Evolutionary conservation across 768 basidiomycete genomes (phyloP).

Genomic region (Floccularia luteovirens): DNA sequence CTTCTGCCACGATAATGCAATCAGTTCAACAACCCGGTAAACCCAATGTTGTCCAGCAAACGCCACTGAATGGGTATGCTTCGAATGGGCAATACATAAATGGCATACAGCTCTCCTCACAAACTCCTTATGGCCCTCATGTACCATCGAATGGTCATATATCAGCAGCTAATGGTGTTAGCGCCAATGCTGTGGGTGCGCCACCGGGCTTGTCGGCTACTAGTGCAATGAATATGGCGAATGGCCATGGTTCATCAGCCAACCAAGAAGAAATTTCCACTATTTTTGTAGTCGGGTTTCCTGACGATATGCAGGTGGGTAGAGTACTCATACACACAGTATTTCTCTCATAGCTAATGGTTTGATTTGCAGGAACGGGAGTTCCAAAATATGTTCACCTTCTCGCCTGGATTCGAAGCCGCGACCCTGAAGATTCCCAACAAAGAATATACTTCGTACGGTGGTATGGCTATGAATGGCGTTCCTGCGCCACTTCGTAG

Average conservation of each 20-base stretch:
- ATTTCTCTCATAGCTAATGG: conserved; percentile 11
- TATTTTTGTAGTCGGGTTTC: conserved; percentile 98
- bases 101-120: conserved; percentile 50
- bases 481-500: conserved; percentile 10
- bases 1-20: conserved; percentile 12
- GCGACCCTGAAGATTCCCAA: conserved; percentile 97
- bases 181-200: conserved; percentile 10
- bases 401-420: conserved; percentile 92
- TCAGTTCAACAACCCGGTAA: conserved; percentile 15
- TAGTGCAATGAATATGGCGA: conserved; percentile 16
- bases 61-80: conserved; percentile 18
- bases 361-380: conserved; percentile 75
- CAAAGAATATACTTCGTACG: conserved; percentile 79
- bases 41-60: conserved; percentile 20
- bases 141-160: conserved; percentile 33
- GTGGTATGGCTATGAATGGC: conserved; percentile 22
- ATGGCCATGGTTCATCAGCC: conserved; percentile 16
- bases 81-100: conserved; percentile 18
- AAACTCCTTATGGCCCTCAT: conserved; percentile 73
- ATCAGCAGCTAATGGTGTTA: conserved; percentile 11
- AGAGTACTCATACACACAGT: background rate
- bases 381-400: conserved; percentile 99
- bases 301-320: conserved; percentile 95
- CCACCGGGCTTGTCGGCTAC: conserved; percentile 18
- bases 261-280: conserved; percentile 88